Conservation (phyloP, 345 rosid species). For the Sonneratia caseolaris region DNA sequence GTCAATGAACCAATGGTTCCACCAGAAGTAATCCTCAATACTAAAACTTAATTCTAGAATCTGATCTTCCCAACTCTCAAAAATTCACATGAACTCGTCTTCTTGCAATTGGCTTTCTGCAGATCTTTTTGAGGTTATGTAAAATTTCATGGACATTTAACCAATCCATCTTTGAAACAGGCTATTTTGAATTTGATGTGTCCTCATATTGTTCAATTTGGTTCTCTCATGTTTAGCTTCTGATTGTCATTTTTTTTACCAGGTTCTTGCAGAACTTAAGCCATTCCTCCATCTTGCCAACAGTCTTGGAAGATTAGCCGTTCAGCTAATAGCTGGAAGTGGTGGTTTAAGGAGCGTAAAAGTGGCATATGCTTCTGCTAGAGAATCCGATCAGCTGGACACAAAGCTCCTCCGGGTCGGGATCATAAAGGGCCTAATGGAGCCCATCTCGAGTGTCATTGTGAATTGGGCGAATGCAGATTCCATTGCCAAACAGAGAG, state of each 20-base stretch:
- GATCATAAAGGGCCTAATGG: slow-evolving; percentile 19
- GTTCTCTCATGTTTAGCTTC: not conserved
- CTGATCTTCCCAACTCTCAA: not conserved
- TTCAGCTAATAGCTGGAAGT: slow-evolving; percentile 12
- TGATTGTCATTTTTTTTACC: not conserved
- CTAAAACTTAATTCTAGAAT: not conserved
- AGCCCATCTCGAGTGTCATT: slow-evolving; percentile 16
- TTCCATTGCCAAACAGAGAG: slow-evolving; percentile 10
- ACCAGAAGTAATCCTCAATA: slow-evolving; percentile 23
- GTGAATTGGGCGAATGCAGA: slow-evolving; percentile 17
- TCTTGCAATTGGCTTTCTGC: too few relatives aligned
- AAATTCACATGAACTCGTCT: too few relatives aligned
- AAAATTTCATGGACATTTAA: too few relatives aligned
- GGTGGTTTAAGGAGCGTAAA: slow-evolving; percentile 15
- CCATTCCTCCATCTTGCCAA: not conserved
- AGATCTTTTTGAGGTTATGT: too few relatives aligned
- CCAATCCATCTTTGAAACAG: too few relatives aligned
- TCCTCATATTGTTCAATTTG: too few relatives aligned
- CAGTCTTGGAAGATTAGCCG: not conserved
- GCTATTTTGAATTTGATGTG: too few relatives aligned
- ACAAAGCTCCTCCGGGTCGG: slow-evolving; percentile 19
- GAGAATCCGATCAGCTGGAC: slow-evolving; percentile 20
- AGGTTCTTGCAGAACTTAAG: slow-evolving; percentile 7
- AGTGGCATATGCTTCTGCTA: slow-evolving; percentile 17
- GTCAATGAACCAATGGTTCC: slow-evolving; percentile 61